A percentile compares a stretch with the other conserved stretches of the same genome.
Conservation (phyloP, 129 eudicot genomes). For the Pulicaria dysenterica region DNA sequence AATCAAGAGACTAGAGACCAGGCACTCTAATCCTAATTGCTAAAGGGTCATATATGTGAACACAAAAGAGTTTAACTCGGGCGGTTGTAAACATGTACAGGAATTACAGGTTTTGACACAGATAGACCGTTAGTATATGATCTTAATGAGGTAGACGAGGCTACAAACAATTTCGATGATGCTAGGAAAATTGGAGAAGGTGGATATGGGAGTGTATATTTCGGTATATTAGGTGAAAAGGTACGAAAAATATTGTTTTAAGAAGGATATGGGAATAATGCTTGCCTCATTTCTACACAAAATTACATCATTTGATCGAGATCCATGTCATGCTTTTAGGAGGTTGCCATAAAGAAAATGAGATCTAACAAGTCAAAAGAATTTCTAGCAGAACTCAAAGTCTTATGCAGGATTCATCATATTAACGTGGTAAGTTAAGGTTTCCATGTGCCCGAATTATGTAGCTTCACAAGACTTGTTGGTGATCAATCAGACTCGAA, state of each 20-base stretch:
- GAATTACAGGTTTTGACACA: conserved; percentile 63
- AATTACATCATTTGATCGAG: conserved; percentile 5
- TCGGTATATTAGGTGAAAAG: conserved; percentile 67
- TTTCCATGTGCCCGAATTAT: not conserved
- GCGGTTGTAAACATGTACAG: conserved; percentile 35
- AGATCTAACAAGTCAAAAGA: conserved; percentile 81
- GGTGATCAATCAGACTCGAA: not conserved
- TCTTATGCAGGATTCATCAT: conserved; percentile 80
- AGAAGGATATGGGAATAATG: too few species aligned
- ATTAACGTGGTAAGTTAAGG: conserved; percentile 73
- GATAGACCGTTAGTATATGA: conserved; percentile 70
- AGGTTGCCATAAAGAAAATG: conserved; percentile 85
- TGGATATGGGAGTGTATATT: conserved; percentile 84
- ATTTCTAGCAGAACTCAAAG: conserved; percentile 81
- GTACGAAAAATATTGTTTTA: conserved; percentile 24
- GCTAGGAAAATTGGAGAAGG: conserved; percentile 72
- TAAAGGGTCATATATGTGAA: not conserved
- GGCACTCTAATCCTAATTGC: not conserved
- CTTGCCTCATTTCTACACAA: not conserved
- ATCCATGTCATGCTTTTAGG: conserved; percentile 40
- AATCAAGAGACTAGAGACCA: too few species aligned
- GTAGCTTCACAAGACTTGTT: not conserved
- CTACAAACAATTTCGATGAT: conserved; percentile 67
- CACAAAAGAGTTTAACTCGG: conserved; percentile 2
- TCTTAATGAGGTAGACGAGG: conserved; percentile 76